Percentiles rank a stretch among this genome's conserved stretches.
phyloP scores from a whole-genome alignment of 176 grass and related monocot genomes.

The Carex littledalei region DNA sequence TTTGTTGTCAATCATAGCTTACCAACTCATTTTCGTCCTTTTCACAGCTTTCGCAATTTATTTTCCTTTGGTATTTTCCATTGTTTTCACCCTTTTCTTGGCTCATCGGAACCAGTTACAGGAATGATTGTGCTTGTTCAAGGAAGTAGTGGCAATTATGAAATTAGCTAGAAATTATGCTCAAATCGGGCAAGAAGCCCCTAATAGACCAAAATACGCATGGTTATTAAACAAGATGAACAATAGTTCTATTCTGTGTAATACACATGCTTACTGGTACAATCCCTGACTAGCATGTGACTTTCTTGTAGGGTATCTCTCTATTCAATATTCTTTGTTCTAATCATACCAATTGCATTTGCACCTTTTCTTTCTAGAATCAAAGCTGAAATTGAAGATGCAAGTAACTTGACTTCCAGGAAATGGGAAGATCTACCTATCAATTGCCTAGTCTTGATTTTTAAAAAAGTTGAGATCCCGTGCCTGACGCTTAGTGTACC shows the following conservation, averaged over 20 bases:
- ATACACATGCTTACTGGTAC: background rate
- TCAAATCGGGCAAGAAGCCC: background rate
- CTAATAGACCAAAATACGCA: background rate
- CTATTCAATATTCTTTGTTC: background rate
- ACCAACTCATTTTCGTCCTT: background rate
- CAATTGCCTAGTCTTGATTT: conserved; percentile 28
- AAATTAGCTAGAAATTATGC: background rate
- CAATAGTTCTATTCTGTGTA: background rate
- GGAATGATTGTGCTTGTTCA: background rate
- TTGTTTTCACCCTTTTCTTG: background rate
- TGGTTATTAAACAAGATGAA: background rate
- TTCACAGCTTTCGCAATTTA: background rate
- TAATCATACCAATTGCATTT: background rate
- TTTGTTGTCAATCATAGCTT: background rate
- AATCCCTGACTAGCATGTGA: background rate
- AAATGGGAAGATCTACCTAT: conserved; percentile 26
- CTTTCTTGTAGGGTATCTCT: background rate
- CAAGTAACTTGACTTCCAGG: background rate
- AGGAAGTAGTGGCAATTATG: background rate
- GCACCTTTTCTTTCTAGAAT: background rate
- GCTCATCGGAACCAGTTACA: background rate
- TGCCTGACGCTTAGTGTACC: conserved; percentile 11
- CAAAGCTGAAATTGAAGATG: background rate
- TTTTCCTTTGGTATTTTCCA: background rate
- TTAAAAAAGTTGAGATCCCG: conserved; percentile 9